Evolutionary conservation across 2,329 filamentous ascomycete species (phyloP), one percentile per base, ranked within the genome.

Genomic region (Sclerotinia borealis): DNA sequence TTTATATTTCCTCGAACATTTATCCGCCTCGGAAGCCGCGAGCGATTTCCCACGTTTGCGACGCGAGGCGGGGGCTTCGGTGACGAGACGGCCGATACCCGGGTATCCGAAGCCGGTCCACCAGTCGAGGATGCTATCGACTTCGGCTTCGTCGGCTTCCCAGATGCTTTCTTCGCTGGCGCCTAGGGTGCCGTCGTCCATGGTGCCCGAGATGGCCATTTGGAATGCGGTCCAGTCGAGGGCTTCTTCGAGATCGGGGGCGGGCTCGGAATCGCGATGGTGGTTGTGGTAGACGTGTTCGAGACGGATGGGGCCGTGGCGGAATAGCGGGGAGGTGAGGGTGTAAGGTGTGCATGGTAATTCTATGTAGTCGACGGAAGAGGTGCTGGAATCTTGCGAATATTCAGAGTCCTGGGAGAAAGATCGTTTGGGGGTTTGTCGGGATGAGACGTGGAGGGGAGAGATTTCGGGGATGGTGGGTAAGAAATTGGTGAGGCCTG

Each of bases 221-320:
- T 88, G 85, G 71, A 86, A 87, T 4, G 84, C 84, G 7, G 81
- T 85, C 84, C 84, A 87, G 76, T 88, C 84, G 4, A 87, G 73
- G 10, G 77, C 79, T 54, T 82, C 81, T 58, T 84, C 83, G 36
- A 65, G 63, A n/a, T 59, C 31, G 45, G 62, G 19, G 50, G 63
- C 1, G 9, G 52, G 27, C 15, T 58, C 2, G 45, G 63, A 48
- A 51, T 67, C 31, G 54, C 74, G 11, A 70, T 75, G 27, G 73
- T 68, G 9, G 79, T 69, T 56, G 83, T 22, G 27, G 79, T 3
- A 77, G 73, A 68, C 80, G 81, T 59, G 78, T 71, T 55, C 66
- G 19, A 86, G 73, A 3, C 82, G 78, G 66, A 87, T 84, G 3
- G 79, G 79, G 0, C 84, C 85, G 66, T 87, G 85, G 9, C 77